phyloP scores from a whole-genome alignment of 148 eudicot genomes.

The Euryodendron excelsum region DNA sequence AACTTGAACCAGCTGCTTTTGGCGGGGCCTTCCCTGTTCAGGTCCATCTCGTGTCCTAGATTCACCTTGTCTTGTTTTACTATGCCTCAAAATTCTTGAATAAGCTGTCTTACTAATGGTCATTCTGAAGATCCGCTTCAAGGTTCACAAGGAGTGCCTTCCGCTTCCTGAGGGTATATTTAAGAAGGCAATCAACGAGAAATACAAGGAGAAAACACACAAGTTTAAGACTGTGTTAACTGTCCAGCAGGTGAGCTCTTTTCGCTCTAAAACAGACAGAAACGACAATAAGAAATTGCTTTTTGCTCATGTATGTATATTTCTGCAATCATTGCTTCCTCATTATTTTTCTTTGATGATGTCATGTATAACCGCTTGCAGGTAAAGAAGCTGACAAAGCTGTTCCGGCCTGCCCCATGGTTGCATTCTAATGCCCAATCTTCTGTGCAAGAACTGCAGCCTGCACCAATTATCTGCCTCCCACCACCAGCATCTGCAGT shows the following conservation, averaged over 20 bases:
- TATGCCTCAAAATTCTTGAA: neutral
- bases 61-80: neutral
- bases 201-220: conserved; percentile 53
- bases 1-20: conserved; percentile 78
- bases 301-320: neutral
- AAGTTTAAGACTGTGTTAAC: conserved; percentile 75
- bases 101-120: conserved; percentile 3
- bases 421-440: conserved; percentile 31
- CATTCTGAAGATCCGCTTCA: conserved; percentile 61
- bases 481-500: neutral
- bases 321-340: no score
- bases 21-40: conserved; percentile 79
- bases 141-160: conserved; percentile 53
- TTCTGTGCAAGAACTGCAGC: conserved; percentile 12
- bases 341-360: neutral
- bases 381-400: conserved; percentile 50
- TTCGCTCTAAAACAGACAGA: neutral
- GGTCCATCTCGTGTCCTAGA: conserved; percentile 32
- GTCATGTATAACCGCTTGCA: conserved; percentile 29
- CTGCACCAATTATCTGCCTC: neutral
- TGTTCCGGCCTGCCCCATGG: conserved; percentile 47
- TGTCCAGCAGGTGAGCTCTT: conserved; percentile 47
- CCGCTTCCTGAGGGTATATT: conserved; percentile 67
- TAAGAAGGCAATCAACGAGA: conserved; percentile 66
- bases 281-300: neutral